Base-by-base conservation (phyloP, 169 alveolate species). In the Plasmodium yoelii region DNA sequence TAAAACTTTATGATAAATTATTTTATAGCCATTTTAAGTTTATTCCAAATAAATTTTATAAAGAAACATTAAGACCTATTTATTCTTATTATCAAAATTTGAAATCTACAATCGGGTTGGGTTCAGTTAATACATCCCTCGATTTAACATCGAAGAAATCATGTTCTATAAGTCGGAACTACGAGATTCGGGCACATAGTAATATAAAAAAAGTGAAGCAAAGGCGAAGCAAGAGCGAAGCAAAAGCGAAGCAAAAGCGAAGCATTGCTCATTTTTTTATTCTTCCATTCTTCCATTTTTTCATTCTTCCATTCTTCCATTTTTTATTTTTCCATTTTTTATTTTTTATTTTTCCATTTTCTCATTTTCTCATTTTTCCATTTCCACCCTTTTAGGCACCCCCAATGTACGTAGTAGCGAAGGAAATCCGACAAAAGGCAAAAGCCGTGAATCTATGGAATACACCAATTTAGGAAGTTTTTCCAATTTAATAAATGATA, bases 51-150 rank as follows among this genome's bases (percentile, higher is more conserved):
- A 84, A 84, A 51, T 42, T 84, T 64, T 84, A 84, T 68, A 84
- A 84, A 63, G 91, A 84, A 84, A 68, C 74, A 51, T 51, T 84
- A 34, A 84, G 91, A 59, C 91, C 91, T 56, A 84, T 84, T 5
- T 84, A 84, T 69, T 68, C 91, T 1, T 84, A 84, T 44, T 84
- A 84, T 63, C 91, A 84, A 65, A 68, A 70, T 57, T 70, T 84
- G 77, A 84, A 84, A 19, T 64, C 60, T 26, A 69, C 65, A 18
- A 71, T 84, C 7, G 80, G 12, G 5, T 71, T 71, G 28, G 84
- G 72, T n/a, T 53, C 39, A 22, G 22, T 70, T 0, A 47, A 34
- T 51, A 19, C 49, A 1, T 59, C 87, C 6, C 46, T 59, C n/a
- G 91, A 84, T 59, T 26, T 39, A 19, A 84, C 28, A 18, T 46